These are phyloP conservation scores for Chaetoceros muelleri DNA, from an alignment of 108 stramenopile genomes.

Conservation along the genomic window DNA sequence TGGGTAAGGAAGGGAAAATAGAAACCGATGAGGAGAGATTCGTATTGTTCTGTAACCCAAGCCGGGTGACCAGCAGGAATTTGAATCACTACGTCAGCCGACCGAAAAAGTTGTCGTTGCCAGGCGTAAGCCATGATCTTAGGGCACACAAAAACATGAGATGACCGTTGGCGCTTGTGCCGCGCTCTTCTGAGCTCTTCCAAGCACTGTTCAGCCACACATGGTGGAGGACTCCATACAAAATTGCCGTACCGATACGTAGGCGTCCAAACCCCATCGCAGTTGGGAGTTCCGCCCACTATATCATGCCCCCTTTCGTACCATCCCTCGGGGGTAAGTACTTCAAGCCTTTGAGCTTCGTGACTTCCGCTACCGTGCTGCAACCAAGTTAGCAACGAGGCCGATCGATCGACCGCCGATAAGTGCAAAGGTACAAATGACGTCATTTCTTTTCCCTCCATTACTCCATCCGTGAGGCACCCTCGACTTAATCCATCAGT, in stretches of 20 bases:
- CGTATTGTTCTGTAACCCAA: neutral
- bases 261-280: constrained; percentile 16
- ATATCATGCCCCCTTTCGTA: neutral
- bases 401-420: constrained; percentile 11
- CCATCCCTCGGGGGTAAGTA: neutral
- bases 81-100: neutral
- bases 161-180: neutral
- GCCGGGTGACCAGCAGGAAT: neutral
- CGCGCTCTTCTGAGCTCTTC: neutral
- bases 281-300: neutral
- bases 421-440: constrained; percentile 16
- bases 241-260: neutral
- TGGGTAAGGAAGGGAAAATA: neutral
- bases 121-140: neutral
- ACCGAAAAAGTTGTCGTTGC: neutral
- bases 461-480: constrained; percentile 23
- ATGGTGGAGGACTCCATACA: constrained; percentile 8
- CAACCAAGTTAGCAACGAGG: constrained; percentile 14
- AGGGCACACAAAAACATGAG: constrained; percentile 1
- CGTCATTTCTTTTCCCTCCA: constrained; percentile 9
- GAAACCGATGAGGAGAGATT: constrained; percentile 5
- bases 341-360: neutral
- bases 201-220: neutral
- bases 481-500: constrained; percentile 29
- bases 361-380: no score